Percentiles rank a stretch among this genome's conserved stretches.
Conservation (phyloP, 1,139 yeast genomes). For the Pichia sp. region DNA sequence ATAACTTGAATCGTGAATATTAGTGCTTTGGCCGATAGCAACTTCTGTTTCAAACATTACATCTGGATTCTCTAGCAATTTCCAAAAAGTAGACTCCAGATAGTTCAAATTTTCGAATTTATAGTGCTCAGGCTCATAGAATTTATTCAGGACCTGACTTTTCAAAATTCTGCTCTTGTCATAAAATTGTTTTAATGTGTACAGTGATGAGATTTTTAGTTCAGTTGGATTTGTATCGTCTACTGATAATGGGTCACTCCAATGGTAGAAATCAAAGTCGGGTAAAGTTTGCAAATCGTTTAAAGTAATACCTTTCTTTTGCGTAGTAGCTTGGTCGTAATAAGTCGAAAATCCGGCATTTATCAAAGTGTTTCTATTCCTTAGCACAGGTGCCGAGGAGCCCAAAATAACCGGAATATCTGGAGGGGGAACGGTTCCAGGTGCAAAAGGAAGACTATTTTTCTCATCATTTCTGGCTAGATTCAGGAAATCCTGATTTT, state of each 20-base stretch:
- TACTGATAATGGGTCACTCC: conserved; percentile 35
- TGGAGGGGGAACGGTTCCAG: background rate
- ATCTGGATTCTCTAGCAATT: conserved; percentile 36
- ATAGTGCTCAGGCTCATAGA: conserved; percentile 7
- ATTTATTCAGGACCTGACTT: conserved; percentile 16
- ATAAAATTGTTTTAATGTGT: conserved; percentile 48
- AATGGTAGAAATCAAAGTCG: conserved; percentile 34
- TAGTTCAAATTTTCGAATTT: conserved; percentile 22
- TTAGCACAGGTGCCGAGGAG: conserved; percentile 41
- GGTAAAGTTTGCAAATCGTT: conserved; percentile 31
- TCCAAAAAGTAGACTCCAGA: conserved; percentile 47
- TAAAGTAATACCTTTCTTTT: conserved; percentile 32
- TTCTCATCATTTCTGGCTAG: conserved; percentile 14
- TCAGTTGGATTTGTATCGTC: conserved; percentile 38
- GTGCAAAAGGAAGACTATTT: conserved; percentile 1
- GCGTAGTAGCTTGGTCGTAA: conserved; percentile 35
- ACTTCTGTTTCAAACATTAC: conserved; percentile 45
- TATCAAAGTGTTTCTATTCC: conserved; percentile 43
- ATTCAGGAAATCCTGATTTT: conserved; percentile 9
- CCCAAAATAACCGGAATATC: conserved; percentile 30
- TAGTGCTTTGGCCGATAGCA: conserved; percentile 43
- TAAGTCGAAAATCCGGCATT: conserved; percentile 49
- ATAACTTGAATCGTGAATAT: conserved; percentile 48
- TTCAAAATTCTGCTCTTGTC: conserved; percentile 39
- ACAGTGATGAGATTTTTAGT: conserved; percentile 39